These are phyloP conservation scores for Globisporangium acanthophoron DNA, from an alignment of 352 stramenopile genomes.

Conservation along the genomic window DNA sequence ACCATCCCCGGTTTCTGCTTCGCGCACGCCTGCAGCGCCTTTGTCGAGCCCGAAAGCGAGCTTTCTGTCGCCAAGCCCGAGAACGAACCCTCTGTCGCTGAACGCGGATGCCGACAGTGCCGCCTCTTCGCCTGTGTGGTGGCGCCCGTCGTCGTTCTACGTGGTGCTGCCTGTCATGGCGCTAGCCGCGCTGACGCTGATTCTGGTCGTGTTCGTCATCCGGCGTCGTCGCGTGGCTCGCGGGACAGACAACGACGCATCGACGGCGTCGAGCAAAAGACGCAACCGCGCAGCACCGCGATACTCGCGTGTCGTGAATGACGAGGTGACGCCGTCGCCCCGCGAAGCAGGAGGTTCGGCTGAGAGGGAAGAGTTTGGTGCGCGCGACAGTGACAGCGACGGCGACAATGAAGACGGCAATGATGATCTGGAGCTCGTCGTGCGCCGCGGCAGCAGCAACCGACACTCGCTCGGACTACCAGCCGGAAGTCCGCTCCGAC, in stretches of 20 bases:
- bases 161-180: slow-evolving; percentile 13
- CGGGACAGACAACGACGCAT: neutral
- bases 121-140: neutral
- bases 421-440: slow-evolving; percentile 4
- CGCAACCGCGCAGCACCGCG: neutral
- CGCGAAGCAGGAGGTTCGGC: slow-evolving; percentile 5
- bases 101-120: slow-evolving; percentile 1
- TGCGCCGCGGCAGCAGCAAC: neutral
- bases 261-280: neutral
- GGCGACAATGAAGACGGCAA: slow-evolving; percentile 1
- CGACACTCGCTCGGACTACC: slow-evolving; percentile 4
- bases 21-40: neutral
- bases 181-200: slow-evolving; percentile 5
- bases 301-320: slow-evolving; percentile 16
- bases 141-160: slow-evolving; percentile 10
- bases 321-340: slow-evolving; percentile 11
- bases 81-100: neutral
- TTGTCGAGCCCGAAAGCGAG: neutral
- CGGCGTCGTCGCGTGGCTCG: neutral
- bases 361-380: slow-evolving; percentile 14
- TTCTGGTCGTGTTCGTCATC: slow-evolving; percentile 7
- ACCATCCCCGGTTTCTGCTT: neutral
- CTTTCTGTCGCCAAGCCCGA: neutral
- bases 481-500: slow-evolving; percentile 2
- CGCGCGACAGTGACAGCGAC: slow-evolving; percentile 1